Conservation (phyloP, 2,329 filamentous ascomycete genomes). For the Penicillium hesseltinei region DNA sequence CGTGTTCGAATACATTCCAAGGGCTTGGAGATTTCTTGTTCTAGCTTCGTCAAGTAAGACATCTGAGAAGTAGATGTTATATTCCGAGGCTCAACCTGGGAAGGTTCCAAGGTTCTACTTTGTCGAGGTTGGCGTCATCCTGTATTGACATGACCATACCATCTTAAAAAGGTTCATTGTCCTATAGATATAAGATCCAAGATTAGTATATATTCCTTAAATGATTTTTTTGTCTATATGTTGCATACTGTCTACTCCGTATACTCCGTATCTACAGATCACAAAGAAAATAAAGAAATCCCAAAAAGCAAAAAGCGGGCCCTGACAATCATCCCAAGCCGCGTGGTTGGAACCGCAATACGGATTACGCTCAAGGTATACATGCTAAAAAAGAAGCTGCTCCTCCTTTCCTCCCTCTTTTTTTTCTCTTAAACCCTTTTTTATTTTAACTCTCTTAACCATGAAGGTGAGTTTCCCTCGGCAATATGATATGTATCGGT, state of each 20-base stretch:
- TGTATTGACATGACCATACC: conserved; percentile 1
- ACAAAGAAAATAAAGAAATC: neutral
- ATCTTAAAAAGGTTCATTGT: neutral
- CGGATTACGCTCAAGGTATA: conserved; percentile 6
- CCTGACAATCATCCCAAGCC: conserved; percentile 12
- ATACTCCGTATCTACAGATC: neutral
- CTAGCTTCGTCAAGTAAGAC: neutral
- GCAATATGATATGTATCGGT: conserved; percentile 12
- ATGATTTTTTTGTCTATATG: no score
- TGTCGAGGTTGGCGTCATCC: neutral
- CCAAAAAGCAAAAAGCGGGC: conserved; percentile 7
- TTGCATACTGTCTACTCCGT: no score
- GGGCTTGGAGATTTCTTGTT: neutral
- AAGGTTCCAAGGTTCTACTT: neutral
- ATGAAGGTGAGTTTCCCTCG: conserved; percentile 25
- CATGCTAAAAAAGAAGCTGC: conserved; percentile 5
- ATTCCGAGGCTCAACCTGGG: neutral
- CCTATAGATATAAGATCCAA: neutral
- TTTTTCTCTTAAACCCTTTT: conserved; percentile 3
- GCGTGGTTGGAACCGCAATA: conserved; percentile 23
- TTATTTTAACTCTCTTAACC: neutral
- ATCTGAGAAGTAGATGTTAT: no score
- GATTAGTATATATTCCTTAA: neutral
- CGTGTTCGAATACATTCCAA: neutral
- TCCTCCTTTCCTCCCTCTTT: conserved; percentile 7